Evolutionary conservation across 768 basidiomycete genomes (phyloP), one percentile per base, ranked within the genome.

Genomic region (Lyophyllum semitale): DNA sequence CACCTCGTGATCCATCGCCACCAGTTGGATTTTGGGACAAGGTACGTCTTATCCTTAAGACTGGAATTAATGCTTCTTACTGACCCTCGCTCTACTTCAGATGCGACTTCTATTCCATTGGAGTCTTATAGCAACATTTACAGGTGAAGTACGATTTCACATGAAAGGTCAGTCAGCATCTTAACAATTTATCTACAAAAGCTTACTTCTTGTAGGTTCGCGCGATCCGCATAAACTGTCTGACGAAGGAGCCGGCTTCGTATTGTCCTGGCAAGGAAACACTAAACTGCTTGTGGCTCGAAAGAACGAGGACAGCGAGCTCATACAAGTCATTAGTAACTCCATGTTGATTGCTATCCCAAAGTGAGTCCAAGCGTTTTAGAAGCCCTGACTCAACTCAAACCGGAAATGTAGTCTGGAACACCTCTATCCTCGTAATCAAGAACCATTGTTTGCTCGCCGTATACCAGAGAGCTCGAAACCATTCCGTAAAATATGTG

Each of bases 1-100:
- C 89, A 18, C 84, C 91, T 47, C 80, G 84, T 42, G 95, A 98
- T 70, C 77, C 83, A 20, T 95, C 93, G 2, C 89, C 92, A 12
- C 78, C 83, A 9, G 65, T 96, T 58, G 95, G 94, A 7, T 96
- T 97, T 68, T 97, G 95, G 95, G 95, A 98, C 69, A 98, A 97
- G 80, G 86, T 89, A 55, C 62, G 77, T 48, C 9, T 35, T 13
- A 12, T 37, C 12, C 27, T 11, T 25, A 9, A 12, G 4, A 13
- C 12, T 13, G 17, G 3, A 25, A 29, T 29, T 23, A 27, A n/a
- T 17, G 13, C 23, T 32, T 11, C 22, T 37, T 6, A 25, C 32
- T 18, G 54, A 54, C 23, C 59, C 46, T 54, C 45, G 29, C 33
- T 45, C 29, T 42, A 26, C 38, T 40, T 23, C 57, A 91, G 89